phyloP scores from a whole-genome alignment of 2,329 filamentous ascomycete genomes.

The Ophiostoma piceae region DNA sequence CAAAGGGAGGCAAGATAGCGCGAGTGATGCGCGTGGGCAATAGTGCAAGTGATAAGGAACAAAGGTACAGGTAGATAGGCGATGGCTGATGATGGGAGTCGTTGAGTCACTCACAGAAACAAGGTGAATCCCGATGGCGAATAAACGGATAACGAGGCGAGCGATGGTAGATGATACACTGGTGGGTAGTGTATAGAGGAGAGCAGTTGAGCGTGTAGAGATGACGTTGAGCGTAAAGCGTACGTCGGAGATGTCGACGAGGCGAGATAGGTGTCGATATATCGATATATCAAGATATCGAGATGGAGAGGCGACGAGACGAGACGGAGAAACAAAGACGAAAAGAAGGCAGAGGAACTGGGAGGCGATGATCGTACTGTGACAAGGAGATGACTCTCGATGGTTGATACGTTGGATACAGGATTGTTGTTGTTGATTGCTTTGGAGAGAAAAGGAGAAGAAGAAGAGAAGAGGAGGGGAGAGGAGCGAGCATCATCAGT shows the following conservation, averaged over 20 bases:
- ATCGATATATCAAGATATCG: conserved; percentile 20
- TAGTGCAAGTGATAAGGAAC: conserved; percentile 2
- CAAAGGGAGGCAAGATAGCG: conserved; percentile 33
- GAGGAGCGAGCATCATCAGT: conserved; percentile 31
- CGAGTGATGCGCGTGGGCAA: conserved; percentile 23
- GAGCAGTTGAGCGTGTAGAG: not conserved
- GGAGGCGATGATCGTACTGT: conserved; percentile 54
- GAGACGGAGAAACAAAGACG: conserved; percentile 13
- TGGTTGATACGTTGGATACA: conserved; percentile 40
- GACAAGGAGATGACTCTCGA: conserved; percentile 53
- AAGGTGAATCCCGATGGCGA: not conserved
- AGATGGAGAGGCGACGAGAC: conserved; percentile 26
- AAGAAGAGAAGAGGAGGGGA: conserved; percentile 33
- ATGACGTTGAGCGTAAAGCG: not conserved
- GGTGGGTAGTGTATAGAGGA: not conserved
- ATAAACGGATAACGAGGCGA: conserved; percentile 16
- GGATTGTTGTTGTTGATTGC: conserved; percentile 46
- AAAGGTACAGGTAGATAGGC: not conserved
- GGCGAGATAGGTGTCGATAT: conserved; percentile 23
- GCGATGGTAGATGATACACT: not conserved
- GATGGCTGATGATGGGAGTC: not conserved
- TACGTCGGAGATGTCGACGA: not conserved
- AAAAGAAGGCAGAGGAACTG: conserved; percentile 41
- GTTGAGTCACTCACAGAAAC: conserved; percentile 35
- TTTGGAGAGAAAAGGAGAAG: conserved; percentile 34